A percentile compares a stretch with the other conserved stretches of the same genome.
phyloP scores from a whole-genome alignment of 306 rosid genomes.

The Oemleria cerasiformis region DNA sequence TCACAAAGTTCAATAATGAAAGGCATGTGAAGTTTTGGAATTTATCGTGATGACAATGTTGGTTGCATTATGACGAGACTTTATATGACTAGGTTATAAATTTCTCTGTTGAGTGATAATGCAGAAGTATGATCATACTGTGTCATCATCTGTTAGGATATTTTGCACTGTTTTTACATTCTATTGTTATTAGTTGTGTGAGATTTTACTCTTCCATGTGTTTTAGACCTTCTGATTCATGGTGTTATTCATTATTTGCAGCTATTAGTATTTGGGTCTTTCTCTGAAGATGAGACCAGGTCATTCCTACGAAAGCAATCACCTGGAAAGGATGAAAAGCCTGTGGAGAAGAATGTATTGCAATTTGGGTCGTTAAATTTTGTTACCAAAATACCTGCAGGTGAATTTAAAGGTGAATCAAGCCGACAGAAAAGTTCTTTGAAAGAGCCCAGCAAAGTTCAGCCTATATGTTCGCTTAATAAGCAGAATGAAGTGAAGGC shows the following conservation, averaged over 20 bases:
- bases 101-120: not conserved
- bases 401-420: constrained; percentile 24
- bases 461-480: constrained; percentile 30
- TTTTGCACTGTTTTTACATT: not conserved
- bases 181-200: not conserved
- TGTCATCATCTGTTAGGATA: not conserved
- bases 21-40: not conserved
- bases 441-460: constrained; percentile 25
- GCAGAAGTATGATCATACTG: not conserved
- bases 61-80: not conserved
- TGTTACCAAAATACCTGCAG: constrained; percentile 22
- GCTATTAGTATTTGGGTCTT: constrained; percentile 82
- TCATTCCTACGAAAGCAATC: constrained; percentile 49
- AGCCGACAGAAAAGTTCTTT: constrained; percentile 29
- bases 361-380: constrained; percentile 69
- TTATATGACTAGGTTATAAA: not conserved
- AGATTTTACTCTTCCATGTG: not conserved
- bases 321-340: constrained; percentile 39
- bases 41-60: not conserved
- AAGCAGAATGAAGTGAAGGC: constrained; percentile 33
- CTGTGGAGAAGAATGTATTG: constrained; percentile 47
- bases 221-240: not conserved
- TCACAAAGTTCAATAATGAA: not conserved
- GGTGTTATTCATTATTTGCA: constrained; percentile 15
- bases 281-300: constrained; percentile 83